Percentiles rank a stretch among this genome's conserved stretches.
These are phyloP conservation scores for Wickerhamiella azyma DNA, from an alignment of 805 yeast species.

Conservation along the genomic window DNA sequence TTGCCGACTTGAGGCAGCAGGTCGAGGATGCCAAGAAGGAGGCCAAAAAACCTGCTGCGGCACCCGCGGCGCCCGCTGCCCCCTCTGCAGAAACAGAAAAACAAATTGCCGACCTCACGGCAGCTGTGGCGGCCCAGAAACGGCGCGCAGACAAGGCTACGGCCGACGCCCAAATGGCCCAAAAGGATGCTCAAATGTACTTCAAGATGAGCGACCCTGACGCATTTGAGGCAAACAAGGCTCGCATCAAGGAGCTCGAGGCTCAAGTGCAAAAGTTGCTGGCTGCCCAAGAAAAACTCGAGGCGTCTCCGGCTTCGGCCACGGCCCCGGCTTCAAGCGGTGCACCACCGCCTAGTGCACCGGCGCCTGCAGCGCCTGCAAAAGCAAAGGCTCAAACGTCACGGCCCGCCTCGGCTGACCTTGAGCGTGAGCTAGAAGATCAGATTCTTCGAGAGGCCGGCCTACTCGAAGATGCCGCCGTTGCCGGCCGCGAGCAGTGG, in stretches of 20 bases:
- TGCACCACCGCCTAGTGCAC: too few species aligned
- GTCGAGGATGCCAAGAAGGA: background rate
- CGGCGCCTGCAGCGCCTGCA: background rate
- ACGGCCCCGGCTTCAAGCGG: background rate
- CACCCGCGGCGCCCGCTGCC: too few species aligned
- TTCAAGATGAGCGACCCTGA: slow-evolving; percentile 5
- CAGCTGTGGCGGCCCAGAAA: background rate
- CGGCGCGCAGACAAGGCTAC: slow-evolving; percentile 1
- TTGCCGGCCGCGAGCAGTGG: slow-evolving; percentile 68
- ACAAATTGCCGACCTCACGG: background rate
- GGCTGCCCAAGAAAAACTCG: background rate
- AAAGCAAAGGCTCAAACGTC: background rate
- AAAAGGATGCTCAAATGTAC: slow-evolving; percentile 7
- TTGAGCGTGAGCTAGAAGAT: slow-evolving; percentile 6
- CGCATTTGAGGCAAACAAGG: background rate
- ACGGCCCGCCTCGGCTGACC: background rate
- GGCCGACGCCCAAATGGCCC: slow-evolving; percentile 3
- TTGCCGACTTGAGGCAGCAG: background rate
- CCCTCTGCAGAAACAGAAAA: background rate
- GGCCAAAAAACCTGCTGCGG: background rate
- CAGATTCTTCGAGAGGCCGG: slow-evolving; percentile 8
- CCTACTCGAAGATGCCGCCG: slow-evolving; percentile 35
- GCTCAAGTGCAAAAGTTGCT: background rate
- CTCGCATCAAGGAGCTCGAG: background rate
- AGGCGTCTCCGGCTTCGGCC: background rate